Conservation (phyloP, 768 basidiomycete genomes). For the Boletus rex-veris region DNA sequence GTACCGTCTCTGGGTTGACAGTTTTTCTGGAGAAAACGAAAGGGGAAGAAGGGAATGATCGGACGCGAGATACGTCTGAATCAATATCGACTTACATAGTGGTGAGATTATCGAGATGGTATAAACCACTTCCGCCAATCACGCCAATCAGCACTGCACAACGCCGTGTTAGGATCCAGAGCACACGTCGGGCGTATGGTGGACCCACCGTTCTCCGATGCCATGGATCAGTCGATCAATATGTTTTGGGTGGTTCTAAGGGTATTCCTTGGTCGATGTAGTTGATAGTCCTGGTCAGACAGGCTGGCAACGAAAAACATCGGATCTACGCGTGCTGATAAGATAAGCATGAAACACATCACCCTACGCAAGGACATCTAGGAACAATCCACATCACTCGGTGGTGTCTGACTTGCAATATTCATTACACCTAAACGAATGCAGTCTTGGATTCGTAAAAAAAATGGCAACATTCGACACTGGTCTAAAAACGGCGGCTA, state of each 20-base stretch:
- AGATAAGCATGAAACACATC: background rate
- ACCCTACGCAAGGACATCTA: too few species aligned
- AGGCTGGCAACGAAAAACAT: background rate
- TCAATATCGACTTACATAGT: constrained; percentile 60
- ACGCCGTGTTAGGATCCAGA: background rate
- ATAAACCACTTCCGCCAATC: constrained; percentile 90
- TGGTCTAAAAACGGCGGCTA: too few species aligned
- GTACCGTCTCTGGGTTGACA: constrained; percentile 78
- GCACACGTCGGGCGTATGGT: background rate
- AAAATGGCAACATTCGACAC: too few species aligned
- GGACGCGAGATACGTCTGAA: background rate
- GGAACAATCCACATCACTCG: too few species aligned
- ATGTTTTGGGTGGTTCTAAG: too few species aligned
- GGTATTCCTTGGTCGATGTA: too few species aligned
- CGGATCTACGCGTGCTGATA: background rate
- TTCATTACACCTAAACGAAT: too few species aligned
- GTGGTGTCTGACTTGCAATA: too few species aligned
- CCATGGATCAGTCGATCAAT: background rate
- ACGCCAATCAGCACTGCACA: constrained; percentile 74
- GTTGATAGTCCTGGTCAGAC: background rate
- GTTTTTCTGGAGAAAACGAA: constrained; percentile 50
- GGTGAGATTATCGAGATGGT: constrained; percentile 89
- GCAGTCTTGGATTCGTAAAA: too few species aligned
- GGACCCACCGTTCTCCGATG: constrained; percentile 17
- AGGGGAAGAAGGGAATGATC: background rate